Evolutionary conservation across 495 filamentous ascomycete genomes (phyloP), one percentile per base, ranked within the genome.

Genomic region (Xylaria longipes): DNA sequence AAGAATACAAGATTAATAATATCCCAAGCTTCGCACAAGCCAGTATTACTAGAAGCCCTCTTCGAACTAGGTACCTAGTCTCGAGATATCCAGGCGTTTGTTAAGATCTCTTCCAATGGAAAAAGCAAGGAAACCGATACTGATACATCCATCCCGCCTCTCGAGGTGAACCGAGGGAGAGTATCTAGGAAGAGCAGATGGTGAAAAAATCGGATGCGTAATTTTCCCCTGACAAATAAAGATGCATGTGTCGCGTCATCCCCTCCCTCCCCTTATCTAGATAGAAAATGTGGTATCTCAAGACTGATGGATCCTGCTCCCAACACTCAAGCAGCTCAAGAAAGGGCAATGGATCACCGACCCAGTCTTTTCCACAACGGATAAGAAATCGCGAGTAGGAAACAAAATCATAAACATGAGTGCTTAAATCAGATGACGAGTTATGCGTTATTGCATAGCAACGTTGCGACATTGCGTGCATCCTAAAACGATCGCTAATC

Each of bases 401-500:
- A 76, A 76, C 35, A 69, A 56, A 68, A 71, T 71, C 76, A 72
- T 62, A 60, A 75, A 11, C 39, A 68, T 73, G 68, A 63, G 73
- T 71, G 63, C 50, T 74, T 17, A 37, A 73, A 69, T 71, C 45
- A 56, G 15, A 22, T 15, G 15, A 62, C 11, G 15, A 22, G 17
- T 17, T 56, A 64, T 56, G 37, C 33, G 46, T 45, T 7, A 45
- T 56, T 8, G 65, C 46, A 56, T 39, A 27, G 46, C 35, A 43
- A 41, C 72, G 68, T 48, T 63, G 56, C 73, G 41, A 71, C 71
- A 54, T 78, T 68, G 65, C 56, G 29, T 54, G 71, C 68, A 72
- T 76, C 69, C 71, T 70, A 65, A 72, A 39, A 56, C 72, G 73
- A 76, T 74, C 77, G 72, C 69, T 56, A 73, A 68, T 74, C 73